These are phyloP conservation scores for Cercospora janseana DNA, from an alignment of 2,329 filamentous ascomycete species.

Conservation along the genomic window DNA sequence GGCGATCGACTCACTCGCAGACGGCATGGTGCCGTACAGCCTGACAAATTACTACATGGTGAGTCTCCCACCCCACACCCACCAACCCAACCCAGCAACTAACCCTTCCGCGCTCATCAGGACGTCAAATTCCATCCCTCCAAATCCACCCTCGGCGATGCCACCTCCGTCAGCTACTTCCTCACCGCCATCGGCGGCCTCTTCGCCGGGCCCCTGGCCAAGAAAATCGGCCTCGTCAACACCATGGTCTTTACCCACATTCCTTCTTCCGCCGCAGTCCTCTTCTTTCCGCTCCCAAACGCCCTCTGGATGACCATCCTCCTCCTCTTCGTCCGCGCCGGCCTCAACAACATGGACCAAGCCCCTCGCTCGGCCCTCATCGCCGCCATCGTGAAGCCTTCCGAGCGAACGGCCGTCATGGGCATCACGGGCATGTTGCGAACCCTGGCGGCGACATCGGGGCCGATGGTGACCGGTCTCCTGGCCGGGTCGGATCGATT, in stretches of 20 bases:
- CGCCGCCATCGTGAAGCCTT: slow-evolving; percentile 62
- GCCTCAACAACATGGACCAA: slow-evolving; percentile 68
- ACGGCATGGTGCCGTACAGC: slow-evolving; percentile 59
- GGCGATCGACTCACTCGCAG: slow-evolving; percentile 64
- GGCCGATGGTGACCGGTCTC: slow-evolving; percentile 57
- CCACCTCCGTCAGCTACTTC: slow-evolving; percentile 51
- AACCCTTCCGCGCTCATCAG: neutral
- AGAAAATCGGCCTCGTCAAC: slow-evolving; percentile 59
- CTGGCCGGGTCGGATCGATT: slow-evolving; percentile 55
- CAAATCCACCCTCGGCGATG: slow-evolving; percentile 54
- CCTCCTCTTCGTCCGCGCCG: slow-evolving; percentile 59
- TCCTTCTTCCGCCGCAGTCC: slow-evolving; percentile 60
- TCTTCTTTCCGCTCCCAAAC: slow-evolving; percentile 58
- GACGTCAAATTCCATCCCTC: slow-evolving; percentile 54
- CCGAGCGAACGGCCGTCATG: slow-evolving; percentile 68
- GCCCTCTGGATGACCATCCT: slow-evolving; percentile 53
- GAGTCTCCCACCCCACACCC: neutral
- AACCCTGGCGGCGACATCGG: slow-evolving; percentile 57
- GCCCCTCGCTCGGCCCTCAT: slow-evolving; percentile 65
- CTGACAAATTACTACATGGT: slow-evolving; percentile 56
- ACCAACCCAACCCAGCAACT: neutral
- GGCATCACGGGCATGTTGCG: slow-evolving; percentile 63
- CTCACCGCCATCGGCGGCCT: slow-evolving; percentile 46
- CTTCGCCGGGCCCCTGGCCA: slow-evolving; percentile 62
- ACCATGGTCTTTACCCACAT: slow-evolving; percentile 63